Evolutionary conservation across 2,329 filamentous ascomycete species (phyloP).

Genomic region (Monilinia aucupariae): DNA sequence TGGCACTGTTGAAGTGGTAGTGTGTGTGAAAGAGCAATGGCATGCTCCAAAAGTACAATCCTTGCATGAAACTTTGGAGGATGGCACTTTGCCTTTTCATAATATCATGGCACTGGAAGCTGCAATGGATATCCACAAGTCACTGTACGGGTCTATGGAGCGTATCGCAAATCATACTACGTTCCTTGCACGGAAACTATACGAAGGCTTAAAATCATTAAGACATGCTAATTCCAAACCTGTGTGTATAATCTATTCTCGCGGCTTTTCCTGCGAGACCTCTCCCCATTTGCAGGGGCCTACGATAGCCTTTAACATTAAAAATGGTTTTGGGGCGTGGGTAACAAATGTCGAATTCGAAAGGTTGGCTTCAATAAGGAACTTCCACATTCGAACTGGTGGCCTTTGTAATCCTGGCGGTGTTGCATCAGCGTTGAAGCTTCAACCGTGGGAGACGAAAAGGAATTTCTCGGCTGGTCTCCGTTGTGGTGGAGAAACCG

Average conservation of each 20-base stretch:
- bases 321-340: slow-evolving; percentile 64
- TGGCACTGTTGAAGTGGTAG: slow-evolving; percentile 87
- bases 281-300: slow-evolving; percentile 55
- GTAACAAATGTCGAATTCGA: slow-evolving; percentile 80
- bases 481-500: slow-evolving; percentile 76
- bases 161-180: slow-evolving; percentile 65
- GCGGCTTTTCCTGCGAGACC: slow-evolving; percentile 33
- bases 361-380: slow-evolving; percentile 71
- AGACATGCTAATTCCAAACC: slow-evolving; percentile 57
- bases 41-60: slow-evolving; percentile 68
- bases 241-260: slow-evolving; percentile 34
- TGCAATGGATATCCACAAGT: slow-evolving; percentile 64
- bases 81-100: slow-evolving; percentile 87
- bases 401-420: slow-evolving; percentile 90
- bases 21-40: slow-evolving; percentile 73
- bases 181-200: slow-evolving; percentile 56
- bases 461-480: slow-evolving; percentile 80
- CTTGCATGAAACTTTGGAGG: slow-evolving; percentile 79
- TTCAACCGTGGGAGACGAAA: slow-evolving; percentile 76
- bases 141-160: slow-evolving; percentile 66
- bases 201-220: slow-evolving; percentile 52
- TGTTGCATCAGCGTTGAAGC: slow-evolving; percentile 63
- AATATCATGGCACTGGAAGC: slow-evolving; percentile 76
- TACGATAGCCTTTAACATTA: slow-evolving; percentile 77
- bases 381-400: slow-evolving; percentile 81